Conservation (phyloP, 768 basidiomycete genomes). For the Solioccasus polychromus region DNA sequence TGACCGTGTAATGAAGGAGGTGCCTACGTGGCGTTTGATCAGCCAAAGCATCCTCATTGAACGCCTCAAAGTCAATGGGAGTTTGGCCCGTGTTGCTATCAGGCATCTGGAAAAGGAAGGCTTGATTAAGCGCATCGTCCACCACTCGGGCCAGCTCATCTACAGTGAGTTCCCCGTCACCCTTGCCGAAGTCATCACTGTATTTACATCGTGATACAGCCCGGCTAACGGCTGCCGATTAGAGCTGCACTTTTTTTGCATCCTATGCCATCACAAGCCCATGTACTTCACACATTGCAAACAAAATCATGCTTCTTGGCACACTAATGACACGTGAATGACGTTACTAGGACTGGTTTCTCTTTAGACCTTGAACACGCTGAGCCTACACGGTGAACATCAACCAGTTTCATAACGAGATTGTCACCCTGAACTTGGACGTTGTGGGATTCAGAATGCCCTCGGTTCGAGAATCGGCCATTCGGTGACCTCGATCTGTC, state of each 20-base stretch:
- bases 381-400: background rate
- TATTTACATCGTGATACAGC: conserved; percentile 29
- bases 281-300: conserved; percentile 36
- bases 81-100: conserved; percentile 89
- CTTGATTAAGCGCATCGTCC: conserved; percentile 92
- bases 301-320: conserved; percentile 27
- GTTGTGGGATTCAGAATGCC: background rate
- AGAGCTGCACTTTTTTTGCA: conserved; percentile 23
- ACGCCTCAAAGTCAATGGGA: conserved; percentile 95
- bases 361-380: background rate
- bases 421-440: background rate
- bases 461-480: background rate
- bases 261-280: conserved; percentile 29
- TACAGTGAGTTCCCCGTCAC: conserved; percentile 72
- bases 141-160: conserved; percentile 90
- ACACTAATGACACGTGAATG: background rate
- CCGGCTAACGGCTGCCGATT: conserved; percentile 43
- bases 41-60: conserved; percentile 97
- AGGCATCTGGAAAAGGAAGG: conserved; percentile 91
- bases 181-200: background rate
- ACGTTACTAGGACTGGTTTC: background rate
- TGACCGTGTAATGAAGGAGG: conserved; percentile 96
- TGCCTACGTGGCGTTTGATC: conserved; percentile 99
- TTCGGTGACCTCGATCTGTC: too few species aligned
- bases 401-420: too few species aligned